Percentiles rank a stretch among this genome's conserved stretches.
phyloP scores from a whole-genome alignment of 257 asterid species.

The Salvia rosmarinus region DNA sequence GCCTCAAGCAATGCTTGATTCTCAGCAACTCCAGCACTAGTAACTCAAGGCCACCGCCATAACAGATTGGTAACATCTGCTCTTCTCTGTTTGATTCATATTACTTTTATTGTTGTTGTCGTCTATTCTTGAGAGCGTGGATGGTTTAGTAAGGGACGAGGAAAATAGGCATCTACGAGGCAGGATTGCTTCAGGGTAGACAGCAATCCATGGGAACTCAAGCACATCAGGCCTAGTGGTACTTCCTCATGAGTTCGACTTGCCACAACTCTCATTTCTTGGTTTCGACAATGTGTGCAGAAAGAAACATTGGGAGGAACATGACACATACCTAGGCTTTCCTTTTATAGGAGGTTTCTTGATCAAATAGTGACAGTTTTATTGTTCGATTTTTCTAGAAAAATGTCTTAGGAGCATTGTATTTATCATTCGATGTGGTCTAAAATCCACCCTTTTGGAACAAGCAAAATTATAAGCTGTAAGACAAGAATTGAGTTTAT shows the following conservation, averaged over 20 bases:
- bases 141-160: conserved; percentile 40
- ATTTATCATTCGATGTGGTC: conserved; percentile 2
- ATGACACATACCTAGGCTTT: background rate
- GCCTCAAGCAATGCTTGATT: conserved; percentile 49
- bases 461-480: too few relatives aligned
- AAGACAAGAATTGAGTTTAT: conserved; percentile 27
- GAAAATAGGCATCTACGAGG: conserved; percentile 37
- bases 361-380: background rate
- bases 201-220: conserved; percentile 58
- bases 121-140: conserved; percentile 32
- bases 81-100: conserved; percentile 21
- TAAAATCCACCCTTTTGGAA: conserved; percentile 15
- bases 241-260: conserved; percentile 48
- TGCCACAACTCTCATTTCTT: conserved; percentile 39
- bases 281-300: background rate
- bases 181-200: conserved; percentile 54
- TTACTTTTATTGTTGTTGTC: conserved; percentile 6
- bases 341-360: conserved; percentile 9
- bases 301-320: conserved; percentile 17
- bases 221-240: conserved; percentile 75
- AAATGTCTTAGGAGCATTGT: background rate
- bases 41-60: conserved; percentile 10
- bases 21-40: conserved; percentile 22
- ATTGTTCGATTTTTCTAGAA: conserved; percentile 8
- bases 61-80: conserved; percentile 5